A percentile compares a stretch with the other conserved stretches of the same genome.
These are phyloP conservation scores for Hsuehochloa calcarea DNA, from an alignment of 176 grass and related monocot genomes.

Conservation along the genomic window DNA sequence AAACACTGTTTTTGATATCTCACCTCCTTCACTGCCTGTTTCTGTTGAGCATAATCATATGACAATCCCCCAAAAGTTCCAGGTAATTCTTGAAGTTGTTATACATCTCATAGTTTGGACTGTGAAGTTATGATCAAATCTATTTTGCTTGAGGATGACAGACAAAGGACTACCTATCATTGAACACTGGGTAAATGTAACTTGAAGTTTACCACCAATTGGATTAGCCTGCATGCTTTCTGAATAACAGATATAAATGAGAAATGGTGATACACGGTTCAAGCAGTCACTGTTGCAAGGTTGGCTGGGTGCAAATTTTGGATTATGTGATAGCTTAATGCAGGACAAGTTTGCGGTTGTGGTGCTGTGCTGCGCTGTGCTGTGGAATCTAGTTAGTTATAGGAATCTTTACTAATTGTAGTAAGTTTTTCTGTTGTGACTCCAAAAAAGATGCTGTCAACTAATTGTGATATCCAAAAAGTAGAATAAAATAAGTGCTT, in stretches of 20 bases:
- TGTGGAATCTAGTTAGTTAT: too few species aligned
- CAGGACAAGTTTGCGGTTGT: too few species aligned
- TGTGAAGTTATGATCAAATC: constrained; percentile 12
- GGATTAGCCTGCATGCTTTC: constrained; percentile 18
- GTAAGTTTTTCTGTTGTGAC: too few species aligned
- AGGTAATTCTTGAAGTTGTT: constrained; percentile 53
- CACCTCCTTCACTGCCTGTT: constrained; percentile 67
- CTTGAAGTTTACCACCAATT: constrained; percentile 3
- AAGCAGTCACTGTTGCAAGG: background rate
- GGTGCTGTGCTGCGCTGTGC: too few species aligned
- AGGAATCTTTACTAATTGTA: too few species aligned
- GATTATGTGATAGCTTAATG: background rate
- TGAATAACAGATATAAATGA: constrained; percentile 22
- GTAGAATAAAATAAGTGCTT: too few species aligned
- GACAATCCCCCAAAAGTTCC: constrained; percentile 75
- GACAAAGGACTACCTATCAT: constrained; percentile 5
- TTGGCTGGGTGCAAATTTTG: background rate
- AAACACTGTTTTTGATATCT: constrained; percentile 93
- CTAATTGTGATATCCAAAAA: too few species aligned
- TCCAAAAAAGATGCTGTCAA: too few species aligned
- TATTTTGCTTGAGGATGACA: constrained; percentile 1
- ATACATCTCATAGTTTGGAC: constrained; percentile 8
- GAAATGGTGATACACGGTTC: background rate
- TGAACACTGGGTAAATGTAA: background rate
- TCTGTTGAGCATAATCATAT: constrained; percentile 74